Percentiles rank a stretch among this genome's conserved stretches.
phyloP scores from a whole-genome alignment of 139 green algal species.

The Micractinium conductrix region DNA sequence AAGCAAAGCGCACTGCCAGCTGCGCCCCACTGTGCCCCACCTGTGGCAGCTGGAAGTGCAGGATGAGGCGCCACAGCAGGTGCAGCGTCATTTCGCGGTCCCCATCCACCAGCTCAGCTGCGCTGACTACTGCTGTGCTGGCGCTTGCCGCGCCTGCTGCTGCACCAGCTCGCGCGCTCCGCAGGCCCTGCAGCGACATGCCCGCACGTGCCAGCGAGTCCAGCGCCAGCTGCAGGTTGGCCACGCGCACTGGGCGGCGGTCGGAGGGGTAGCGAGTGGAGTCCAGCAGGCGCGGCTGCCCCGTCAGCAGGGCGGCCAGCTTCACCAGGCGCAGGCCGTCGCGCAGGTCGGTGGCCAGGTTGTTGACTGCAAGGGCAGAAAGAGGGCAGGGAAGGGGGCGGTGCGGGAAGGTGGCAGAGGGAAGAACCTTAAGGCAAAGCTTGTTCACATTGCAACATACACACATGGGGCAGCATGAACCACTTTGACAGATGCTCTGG shows the following conservation, averaged over 20 bases:
- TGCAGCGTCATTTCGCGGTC: constrained; percentile 65
- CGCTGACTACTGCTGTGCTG: neutral
- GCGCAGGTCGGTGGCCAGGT: constrained; percentile 75
- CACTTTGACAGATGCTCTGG: no score
- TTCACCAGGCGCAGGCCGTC: constrained; percentile 76
- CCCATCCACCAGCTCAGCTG: constrained; percentile 70
- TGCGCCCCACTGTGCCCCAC: neutral
- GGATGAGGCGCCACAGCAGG: constrained; percentile 67
- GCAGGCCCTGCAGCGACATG: constrained; percentile 14
- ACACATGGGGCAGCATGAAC: no score
- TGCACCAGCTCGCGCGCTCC: neutral
- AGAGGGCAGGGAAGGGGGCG: neutral
- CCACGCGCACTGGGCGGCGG: constrained; percentile 54
- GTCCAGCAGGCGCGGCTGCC: constrained; percentile 27
- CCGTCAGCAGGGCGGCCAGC: constrained; percentile 70
- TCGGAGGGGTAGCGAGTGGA: constrained; percentile 49
- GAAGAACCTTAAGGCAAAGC: neutral
- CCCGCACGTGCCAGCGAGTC: constrained; percentile 26
- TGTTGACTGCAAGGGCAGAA: constrained; percentile 24
- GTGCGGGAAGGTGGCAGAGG: neutral
- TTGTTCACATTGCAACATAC: neutral
- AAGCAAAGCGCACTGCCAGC: no score
- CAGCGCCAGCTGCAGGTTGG: constrained; percentile 67
- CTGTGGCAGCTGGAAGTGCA: constrained; percentile 56
- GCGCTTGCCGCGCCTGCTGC: constrained; percentile 17